Evolutionary conservation across 2,329 filamentous ascomycete species (phyloP).

Genomic region (Huntiella omanensis): DNA sequence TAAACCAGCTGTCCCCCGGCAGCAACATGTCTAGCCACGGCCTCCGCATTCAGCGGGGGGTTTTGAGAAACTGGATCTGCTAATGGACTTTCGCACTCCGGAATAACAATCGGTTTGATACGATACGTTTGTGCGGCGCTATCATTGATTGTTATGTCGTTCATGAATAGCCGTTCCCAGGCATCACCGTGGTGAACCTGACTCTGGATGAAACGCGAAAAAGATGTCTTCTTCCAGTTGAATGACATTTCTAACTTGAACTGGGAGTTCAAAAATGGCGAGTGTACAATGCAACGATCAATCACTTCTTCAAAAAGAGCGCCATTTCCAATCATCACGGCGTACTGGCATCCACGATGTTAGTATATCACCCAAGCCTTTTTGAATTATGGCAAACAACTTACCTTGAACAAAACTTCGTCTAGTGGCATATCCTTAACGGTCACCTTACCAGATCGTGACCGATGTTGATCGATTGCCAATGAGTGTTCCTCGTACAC

Average conservation of each 20-base stretch:
- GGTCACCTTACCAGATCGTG: constrained; percentile 16
- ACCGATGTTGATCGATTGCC: constrained; percentile 17
- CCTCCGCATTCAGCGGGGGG: neutral
- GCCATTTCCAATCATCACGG: constrained; percentile 32
- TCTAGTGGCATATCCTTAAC: constrained; percentile 17
- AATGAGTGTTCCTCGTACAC: constrained; percentile 27
- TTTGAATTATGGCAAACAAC: neutral
- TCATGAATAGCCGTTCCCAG: constrained; percentile 7
- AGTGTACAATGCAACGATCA: constrained; percentile 28
- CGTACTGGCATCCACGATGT: constrained; percentile 23
- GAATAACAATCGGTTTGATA: neutral
- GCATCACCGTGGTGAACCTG: neutral
- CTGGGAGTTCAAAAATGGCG: constrained; percentile 32
- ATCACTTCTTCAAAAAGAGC: constrained; percentile 30
- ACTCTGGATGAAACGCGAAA: constrained; percentile 28
- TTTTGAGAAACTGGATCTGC: neutral
- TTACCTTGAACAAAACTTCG: constrained; percentile 19
- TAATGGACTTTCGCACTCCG: neutral
- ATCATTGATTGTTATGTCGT: constrained; percentile 16
- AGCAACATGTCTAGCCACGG: neutral
- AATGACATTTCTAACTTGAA: constrained; percentile 24
- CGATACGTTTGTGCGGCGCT: constrained; percentile 3
- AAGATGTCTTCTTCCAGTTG: constrained; percentile 26
- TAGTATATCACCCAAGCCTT: neutral
- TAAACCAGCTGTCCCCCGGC: neutral